Evolutionary conservation across 1,284 basidiomycete genomes (phyloP), one percentile per base, ranked within the genome.

Genomic region (Chalciporus piperatoides): DNA sequence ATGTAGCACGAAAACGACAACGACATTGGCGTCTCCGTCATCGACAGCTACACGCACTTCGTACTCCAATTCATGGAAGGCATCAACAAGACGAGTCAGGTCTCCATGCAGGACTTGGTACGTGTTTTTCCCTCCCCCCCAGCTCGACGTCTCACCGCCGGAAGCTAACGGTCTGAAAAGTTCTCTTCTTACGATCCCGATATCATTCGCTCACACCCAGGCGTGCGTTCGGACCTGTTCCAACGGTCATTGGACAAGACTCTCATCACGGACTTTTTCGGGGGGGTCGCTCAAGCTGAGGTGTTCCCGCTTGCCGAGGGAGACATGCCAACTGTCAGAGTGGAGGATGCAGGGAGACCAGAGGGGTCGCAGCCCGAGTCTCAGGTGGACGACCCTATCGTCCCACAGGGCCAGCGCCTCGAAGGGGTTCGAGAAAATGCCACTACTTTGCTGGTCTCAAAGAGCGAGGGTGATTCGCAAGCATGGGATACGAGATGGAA

Each of bases 31-130:
- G 90, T 98, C 0, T 88, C 95, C 0, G 91, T 99, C 46, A 97
- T 98, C 53, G 97, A 99, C 64, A 82, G 87, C 14, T 99, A 85
- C 67, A 99, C 96, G 0, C 95, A 98, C 68, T 90, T 90, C 62
- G 78, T 96, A 23, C 79, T 99, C 9, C 81, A 93, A 56, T 96
- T 84, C 67, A 86, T 99, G 78, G 96, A 98, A 68, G 79, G 81
- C 7, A 85, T 97, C 59, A 91, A 94, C 69, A 97, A 97, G 70
- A 94, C 92, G 0, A 90, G 84, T 38, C 80, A 84, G 36, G 75
- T 77, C 3, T 90, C 90, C 4, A 78, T 98, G 73, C 78, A 87
- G 53, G 90, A 97, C 58, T 78, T 99, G 47, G 93, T 95, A 55
- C 41, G 86, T 72, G 17, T 19, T 37, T 35, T 44, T n/a, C n/a